A percentile compares a stretch with the other conserved stretches of the same genome.
phyloP scores from a whole-genome alignment of 768 basidiomycete genomes.

The Suillus clintonianus region DNA sequence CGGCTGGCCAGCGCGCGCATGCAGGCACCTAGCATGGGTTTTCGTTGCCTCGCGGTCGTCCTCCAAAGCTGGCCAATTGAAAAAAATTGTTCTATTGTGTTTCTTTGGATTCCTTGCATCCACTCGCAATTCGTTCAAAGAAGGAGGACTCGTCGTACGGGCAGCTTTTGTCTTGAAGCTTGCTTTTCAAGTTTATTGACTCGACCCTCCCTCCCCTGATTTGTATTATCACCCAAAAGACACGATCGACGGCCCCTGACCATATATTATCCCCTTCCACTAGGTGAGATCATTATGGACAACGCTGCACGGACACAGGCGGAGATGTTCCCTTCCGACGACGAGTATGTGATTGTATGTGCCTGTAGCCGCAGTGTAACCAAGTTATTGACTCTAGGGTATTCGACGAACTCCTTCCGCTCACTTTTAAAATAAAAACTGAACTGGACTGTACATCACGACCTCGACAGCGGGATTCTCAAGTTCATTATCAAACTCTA shows the following conservation, averaged over 20 bases:
- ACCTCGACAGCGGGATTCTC: slow-evolving; percentile 79
- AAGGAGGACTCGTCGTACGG: not conserved
- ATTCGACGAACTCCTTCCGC: slow-evolving; percentile 85
- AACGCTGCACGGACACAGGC: slow-evolving; percentile 47
- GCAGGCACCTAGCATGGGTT: not conserved
- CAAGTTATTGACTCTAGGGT: slow-evolving; percentile 42
- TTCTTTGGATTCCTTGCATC: not conserved
- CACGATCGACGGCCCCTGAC: not conserved
- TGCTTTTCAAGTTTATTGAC: not conserved
- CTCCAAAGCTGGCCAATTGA: not conserved
- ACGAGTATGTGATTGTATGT: slow-evolving; percentile 57
- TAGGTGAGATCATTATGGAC: not conserved
- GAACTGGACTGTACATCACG: slow-evolving; percentile 91
- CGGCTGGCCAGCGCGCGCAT: not conserved
- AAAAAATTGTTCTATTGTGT: not conserved
- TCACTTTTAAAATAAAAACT: slow-evolving; percentile 97
- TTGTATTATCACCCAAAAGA: not conserved
- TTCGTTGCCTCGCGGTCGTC: not conserved
- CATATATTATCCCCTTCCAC: not conserved
- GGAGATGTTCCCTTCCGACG: slow-evolving; percentile 81
- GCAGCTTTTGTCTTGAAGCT: not conserved
- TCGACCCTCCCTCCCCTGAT: not conserved
- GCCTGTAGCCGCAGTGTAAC: not conserved
- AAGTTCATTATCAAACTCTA: slow-evolving; percentile 88
- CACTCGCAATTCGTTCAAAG: not conserved